Evolutionary conservation across 2,329 filamentous ascomycete genomes (phyloP), one percentile per base, ranked within the genome.

Genomic region (Phaeosphaeria sp.): DNA sequence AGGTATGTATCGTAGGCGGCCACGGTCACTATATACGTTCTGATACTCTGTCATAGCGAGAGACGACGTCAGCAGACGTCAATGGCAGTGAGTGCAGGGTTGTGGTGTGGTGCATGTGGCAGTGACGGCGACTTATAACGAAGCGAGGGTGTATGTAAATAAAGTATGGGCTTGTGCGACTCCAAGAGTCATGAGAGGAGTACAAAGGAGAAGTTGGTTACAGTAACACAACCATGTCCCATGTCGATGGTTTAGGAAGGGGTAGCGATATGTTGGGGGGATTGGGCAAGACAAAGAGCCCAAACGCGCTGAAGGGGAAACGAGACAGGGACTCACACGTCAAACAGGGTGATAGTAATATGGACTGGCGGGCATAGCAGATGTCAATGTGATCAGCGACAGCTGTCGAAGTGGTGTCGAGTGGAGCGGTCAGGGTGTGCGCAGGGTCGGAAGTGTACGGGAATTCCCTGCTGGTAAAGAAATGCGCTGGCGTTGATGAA

Each of bases 21-120:
- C 76, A 53, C 75, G 73, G 51, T 76, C 71, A 56, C 72, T 73
- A 63, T 77, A 77, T 30, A 77, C 72, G 60, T 67, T 67, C 41
- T 65, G 70, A 55, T 77, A 77, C 50, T 77, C 76, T 77, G 74
- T 71, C 76, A 78, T 78, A 62, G 63, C 67, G 73, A 64, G 62
- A 47, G 42, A 55, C 51, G 46, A 65, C 56, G 69, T 76, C 64
- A 77, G 73, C 63, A 62, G 56, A 48, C 41, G 60, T 69, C 63
- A 68, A 68, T 66, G 58, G 60, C 48, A 55, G 52, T 58, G 36
- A 54, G 50, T 49, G 41, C 54, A 46, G 50, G 42, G 52, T 50
- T 59, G 43, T 46, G 62, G 50, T 43, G 54, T 49, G 57, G 43
- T 44, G 62, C 62, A 65, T 66, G 67, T 55, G 55, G 60, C 57